These are phyloP conservation scores for Neonectria coccinea DNA, from an alignment of 2,329 filamentous ascomycete genomes.

Conservation along the genomic window DNA sequence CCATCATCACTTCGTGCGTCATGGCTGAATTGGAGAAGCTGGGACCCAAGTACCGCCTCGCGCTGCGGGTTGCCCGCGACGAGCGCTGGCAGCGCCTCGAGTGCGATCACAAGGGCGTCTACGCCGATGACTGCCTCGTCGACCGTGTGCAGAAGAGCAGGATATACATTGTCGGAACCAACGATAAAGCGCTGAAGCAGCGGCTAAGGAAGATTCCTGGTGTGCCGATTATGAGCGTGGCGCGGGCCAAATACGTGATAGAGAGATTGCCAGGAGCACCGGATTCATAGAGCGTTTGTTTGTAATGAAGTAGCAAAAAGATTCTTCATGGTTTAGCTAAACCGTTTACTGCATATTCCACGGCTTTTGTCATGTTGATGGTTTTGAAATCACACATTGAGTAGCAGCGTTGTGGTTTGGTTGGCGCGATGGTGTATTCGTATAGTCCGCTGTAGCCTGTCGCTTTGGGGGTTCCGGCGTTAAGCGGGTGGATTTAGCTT, in stretches of 20 bases:
- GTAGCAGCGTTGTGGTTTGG: neutral
- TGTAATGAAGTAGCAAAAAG: constrained; percentile 22
- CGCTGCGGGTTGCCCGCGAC: constrained; percentile 86
- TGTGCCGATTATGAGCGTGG: constrained; percentile 83
- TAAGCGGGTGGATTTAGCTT: constrained; percentile 8
- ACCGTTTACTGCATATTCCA: neutral
- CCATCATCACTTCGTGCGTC: constrained; percentile 82
- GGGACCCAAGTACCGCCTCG: constrained; percentile 88
- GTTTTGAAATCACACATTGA: neutral
- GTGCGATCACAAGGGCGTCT: constrained; percentile 89
- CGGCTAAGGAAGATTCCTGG: constrained; percentile 78
- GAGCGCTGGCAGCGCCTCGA: constrained; percentile 87
- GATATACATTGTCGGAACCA: constrained; percentile 83
- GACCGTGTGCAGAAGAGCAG: constrained; percentile 79
- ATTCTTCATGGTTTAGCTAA: constrained; percentile 1
- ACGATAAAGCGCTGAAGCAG: constrained; percentile 84
- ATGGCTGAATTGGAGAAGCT: constrained; percentile 91
- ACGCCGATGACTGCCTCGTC: constrained; percentile 86
- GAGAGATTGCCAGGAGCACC: constrained; percentile 90
- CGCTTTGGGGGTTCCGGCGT: constrained; percentile 7
- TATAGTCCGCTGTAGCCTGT: constrained; percentile 1
- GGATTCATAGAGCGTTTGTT: constrained; percentile 57
- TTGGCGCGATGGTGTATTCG: neutral
- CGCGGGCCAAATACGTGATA: constrained; percentile 92
- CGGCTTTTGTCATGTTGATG: neutral